Conservation (phyloP, 768 basidiomycete species). For the Termitomyces titanicus region DNA sequence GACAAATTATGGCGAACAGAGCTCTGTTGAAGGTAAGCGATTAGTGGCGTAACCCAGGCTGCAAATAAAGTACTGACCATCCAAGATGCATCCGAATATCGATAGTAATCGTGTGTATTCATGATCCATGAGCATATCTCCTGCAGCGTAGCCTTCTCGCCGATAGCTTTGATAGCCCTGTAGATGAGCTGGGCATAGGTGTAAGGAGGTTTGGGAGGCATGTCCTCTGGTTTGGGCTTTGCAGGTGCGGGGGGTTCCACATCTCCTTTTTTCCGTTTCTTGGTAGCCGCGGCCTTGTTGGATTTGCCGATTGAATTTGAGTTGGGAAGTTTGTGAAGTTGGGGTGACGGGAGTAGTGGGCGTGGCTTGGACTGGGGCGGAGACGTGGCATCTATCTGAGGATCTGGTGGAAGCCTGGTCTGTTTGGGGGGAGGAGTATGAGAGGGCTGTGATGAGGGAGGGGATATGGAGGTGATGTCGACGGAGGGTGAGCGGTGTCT, state of each 20-base stretch:
- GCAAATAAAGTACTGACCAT: slow-evolving; percentile 55
- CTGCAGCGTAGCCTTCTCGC: slow-evolving; percentile 84
- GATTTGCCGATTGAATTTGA: slow-evolving; percentile 55
- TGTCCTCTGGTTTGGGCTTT: slow-evolving; percentile 63
- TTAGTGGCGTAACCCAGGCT: neutral
- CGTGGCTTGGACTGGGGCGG: slow-evolving; percentile 36
- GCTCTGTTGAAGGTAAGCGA: slow-evolving; percentile 43
- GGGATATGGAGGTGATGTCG: slow-evolving; percentile 78
- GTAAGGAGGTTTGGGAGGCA: slow-evolving; percentile 84
- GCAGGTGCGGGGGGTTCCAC: slow-evolving; percentile 32
- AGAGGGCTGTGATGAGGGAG: slow-evolving; percentile 77
- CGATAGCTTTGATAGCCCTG: slow-evolving; percentile 78
- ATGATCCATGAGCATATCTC: slow-evolving; percentile 93
- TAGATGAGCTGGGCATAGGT: slow-evolving; percentile 93
- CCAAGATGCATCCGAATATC: slow-evolving; percentile 85
- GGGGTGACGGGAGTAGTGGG: slow-evolving; percentile 33
- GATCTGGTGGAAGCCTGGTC: slow-evolving; percentile 40
- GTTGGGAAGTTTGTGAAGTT: slow-evolving; percentile 65
- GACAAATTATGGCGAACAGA: slow-evolving; percentile 96
- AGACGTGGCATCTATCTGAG: slow-evolving; percentile 34
- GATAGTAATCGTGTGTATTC: slow-evolving; percentile 87
- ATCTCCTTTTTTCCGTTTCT: slow-evolving; percentile 73
- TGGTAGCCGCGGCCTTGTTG: slow-evolving; percentile 42
- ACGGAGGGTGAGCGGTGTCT: slow-evolving; percentile 75
- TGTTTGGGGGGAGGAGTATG: slow-evolving; percentile 66